Conservation (phyloP, 2,329 filamentous ascomycete genomes). For the Colletotrichum gigasporum region DNA sequence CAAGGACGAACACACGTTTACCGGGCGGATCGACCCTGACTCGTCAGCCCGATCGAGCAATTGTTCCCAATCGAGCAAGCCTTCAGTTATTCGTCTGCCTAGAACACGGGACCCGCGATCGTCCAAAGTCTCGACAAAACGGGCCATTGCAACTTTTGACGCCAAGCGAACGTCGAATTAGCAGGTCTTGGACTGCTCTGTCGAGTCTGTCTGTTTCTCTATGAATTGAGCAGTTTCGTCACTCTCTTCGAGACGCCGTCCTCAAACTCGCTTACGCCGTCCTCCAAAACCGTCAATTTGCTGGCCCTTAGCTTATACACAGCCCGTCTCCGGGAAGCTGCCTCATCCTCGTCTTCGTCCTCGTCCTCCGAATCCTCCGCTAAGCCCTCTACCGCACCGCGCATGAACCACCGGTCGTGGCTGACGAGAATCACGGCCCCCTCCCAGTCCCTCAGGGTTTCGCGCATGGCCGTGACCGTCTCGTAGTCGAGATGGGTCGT, state of each 20-base stretch:
- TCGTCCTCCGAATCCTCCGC: slow-evolving; percentile 47
- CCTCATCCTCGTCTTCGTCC: slow-evolving; percentile 54
- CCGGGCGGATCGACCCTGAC: background rate
- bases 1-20: background rate
- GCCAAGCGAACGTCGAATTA: too few relatives aligned
- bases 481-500: slow-evolving; percentile 88
- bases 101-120: background rate
- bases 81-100: background rate
- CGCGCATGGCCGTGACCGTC: slow-evolving; percentile 77
- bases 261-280: slow-evolving; percentile 74
- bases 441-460: slow-evolving; percentile 73
- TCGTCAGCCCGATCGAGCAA: background rate
- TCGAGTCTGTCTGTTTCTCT: background rate
- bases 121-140: background rate
- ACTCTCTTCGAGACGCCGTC: slow-evolving; percentile 68
- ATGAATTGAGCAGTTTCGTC: slow-evolving; percentile 47
- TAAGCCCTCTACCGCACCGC: slow-evolving; percentile 74
- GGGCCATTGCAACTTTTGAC: too few relatives aligned
- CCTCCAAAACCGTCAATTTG: slow-evolving; percentile 62
- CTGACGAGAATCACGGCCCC: slow-evolving; percentile 82
- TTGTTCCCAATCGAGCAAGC: background rate
- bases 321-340: slow-evolving; percentile 54
- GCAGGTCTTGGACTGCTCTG: background rate
- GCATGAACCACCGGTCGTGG: slow-evolving; percentile 85
- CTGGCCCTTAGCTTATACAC: slow-evolving; percentile 71